Evolutionary conservation across 768 basidiomycete genomes (phyloP), one percentile per base, ranked within the genome.

Genomic region (Fibroporia radiculosa): DNA sequence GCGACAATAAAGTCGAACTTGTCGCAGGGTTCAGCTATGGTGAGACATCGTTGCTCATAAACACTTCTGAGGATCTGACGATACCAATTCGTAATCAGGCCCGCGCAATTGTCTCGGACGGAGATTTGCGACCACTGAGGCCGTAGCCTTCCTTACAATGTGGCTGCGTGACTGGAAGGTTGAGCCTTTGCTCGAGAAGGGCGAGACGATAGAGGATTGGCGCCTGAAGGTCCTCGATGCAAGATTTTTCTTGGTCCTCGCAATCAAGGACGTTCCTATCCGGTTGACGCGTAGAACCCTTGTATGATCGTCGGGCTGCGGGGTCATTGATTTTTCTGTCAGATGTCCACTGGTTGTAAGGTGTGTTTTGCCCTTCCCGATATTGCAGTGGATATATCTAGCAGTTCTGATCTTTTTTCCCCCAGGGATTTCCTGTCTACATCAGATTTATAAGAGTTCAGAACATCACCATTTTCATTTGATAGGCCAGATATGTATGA

Each of bases 61-160:
- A n/a, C 19, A 36, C 16, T 8, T 12, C 32, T 42, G 14, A 19
- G 3, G 37, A 12, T 27, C 44, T 14, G 16, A 6, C 42, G 14
- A 48, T n/a, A 18, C 18, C 19, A 4, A n/a, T 29, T 27, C 6
- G 38, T 24, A 7, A 8, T 6, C 42, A 69, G 73, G 74, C 37
- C 74, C 76, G 24, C 69, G 77, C 13, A 53, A 57, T 13, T 82
- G 79, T 48, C 59, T 78, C 11, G 79, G 78, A 4, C 63, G 74
- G 23, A 75, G 69, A 48, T 81, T 82, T 50, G 75, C 78, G 2
- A 65, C 68, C 1, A 68, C 65, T 0, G 77, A 81, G 53, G 65
- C 68, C 1, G 68, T 80, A 14, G 70, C 67, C 40, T 75, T 80
- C 63, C 65, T 81, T 16, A 66, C 74, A 1, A 59, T 66, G 52